Percentiles rank a stretch among this genome's conserved stretches.
phyloP scores from a whole-genome alignment of 2,329 filamentous ascomycete genomes.

The Monilinia aucupariae region DNA sequence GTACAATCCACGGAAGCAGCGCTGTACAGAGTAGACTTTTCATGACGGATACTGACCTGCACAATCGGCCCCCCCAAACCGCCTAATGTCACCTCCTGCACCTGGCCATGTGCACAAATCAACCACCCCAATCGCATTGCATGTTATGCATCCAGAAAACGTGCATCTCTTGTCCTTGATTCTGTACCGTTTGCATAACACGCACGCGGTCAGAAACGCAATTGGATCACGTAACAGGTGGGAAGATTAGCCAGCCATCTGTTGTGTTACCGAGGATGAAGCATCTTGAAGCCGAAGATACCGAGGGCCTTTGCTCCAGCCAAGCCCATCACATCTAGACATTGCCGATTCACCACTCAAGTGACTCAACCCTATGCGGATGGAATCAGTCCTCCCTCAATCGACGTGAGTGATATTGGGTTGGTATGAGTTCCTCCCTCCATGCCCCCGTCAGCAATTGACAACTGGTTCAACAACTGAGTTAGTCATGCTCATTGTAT shows the following conservation, averaged over 20 bases:
- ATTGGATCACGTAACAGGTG: not conserved
- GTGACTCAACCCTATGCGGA: no score
- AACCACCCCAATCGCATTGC: not conserved
- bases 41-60: not conserved
- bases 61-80: not conserved
- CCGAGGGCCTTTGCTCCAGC: not conserved
- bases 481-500: no score
- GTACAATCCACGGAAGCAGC: no score
- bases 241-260: not conserved
- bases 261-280: not conserved
- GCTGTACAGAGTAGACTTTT: no score
- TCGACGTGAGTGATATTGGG: not conserved
- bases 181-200: conserved; percentile 2
- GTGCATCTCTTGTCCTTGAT: conserved; percentile 5
- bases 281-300: not conserved
- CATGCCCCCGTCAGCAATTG: no score
- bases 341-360: no score
- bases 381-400: no score
- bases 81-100: not conserved
- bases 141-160: conserved; percentile 6
- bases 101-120: not conserved
- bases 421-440: no score
- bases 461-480: no score
- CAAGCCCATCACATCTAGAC: no score
- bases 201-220: conserved; percentile 3